Base-by-base conservation (phyloP, 2,329 filamentous ascomycete species). In the Pyrenochaeta sp. region DNA sequence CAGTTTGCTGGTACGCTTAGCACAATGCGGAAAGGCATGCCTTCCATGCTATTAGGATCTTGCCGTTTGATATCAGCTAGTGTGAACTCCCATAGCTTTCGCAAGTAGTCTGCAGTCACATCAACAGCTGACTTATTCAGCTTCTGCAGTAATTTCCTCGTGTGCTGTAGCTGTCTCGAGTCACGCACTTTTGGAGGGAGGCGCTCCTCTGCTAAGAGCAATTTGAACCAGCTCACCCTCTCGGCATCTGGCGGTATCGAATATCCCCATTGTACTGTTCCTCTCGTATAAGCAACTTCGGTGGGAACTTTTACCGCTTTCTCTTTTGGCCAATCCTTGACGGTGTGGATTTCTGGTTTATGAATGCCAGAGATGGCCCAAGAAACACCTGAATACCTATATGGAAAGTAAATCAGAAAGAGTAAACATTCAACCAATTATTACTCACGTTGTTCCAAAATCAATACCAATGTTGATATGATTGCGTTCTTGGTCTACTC, bases 401-500 rank as follows among this genome's bases (percentile, higher is more conserved):
- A 27, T 27, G 9, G 23, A 27, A 27, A 27, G 4, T 4, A 9
- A 27, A 9, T 27, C 14, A 27, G 27, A 17, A 17, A 42, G 27
- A 23, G 29, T 12, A 32, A 17, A 30, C 41, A 51, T 17, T 21
- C 18, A 2, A 43, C 31, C 2, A 27, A 41, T 12, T 35, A 42
- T n/a, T 29, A 30, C 50, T 30, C 27, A 51, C 54, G 46, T 58
- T 33, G 54, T 58, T 1, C 54, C 54, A 48, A 58, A 58, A 32
- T 58, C 54, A 23, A 58, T 54, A 15, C 54, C 54, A 39, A 58
- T 51, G 31, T 48, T 27, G 23, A 27, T 27, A 27, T 27, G 23
- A 27, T 27, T 27, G 9, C 23, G 23, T 4, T 27, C 23, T 9
- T 27, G 23, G 23, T 27, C 23, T 9, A 27, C 23, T 5, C 4